Evolutionary conservation across 2,329 filamentous ascomycete species (phyloP), one percentile per base, ranked within the genome.

Genomic region (Fusarium palustre): DNA sequence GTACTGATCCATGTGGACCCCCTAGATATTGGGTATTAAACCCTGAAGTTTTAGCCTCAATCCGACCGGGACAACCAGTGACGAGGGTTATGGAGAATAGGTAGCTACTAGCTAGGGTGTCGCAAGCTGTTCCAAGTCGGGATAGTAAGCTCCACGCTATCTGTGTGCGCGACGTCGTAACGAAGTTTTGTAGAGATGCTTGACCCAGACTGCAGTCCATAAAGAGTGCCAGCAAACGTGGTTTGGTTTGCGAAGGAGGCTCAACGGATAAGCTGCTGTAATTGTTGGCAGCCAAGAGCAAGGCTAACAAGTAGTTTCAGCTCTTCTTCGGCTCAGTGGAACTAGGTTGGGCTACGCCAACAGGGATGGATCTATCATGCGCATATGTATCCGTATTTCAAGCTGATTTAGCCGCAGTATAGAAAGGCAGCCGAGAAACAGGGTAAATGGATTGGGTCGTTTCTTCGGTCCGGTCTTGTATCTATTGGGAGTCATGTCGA

Each of bases 301-400:
- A 64, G 66, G 67, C 54, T 64, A 60, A 58, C 59, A 59, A 59
- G 54, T 43, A 55, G 70, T 72, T 72, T 74, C 69, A 70, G 71
- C 63, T 73, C 66, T 71, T 67, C 61, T 68, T 58, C 57, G 61
- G 65, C 55, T 57, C 61, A 48, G 54, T 58, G 31, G 28, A 22
- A 47, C 24, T 36, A 49, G 54, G 47, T 59, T 64, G 59, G 57
- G 50, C 59, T 16, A 45, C 55, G 49, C 47, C 57, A 45, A 50
- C 69, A 72, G 63, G 71, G 71, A 55, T 64, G 71, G 71, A 55
- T 64, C 49, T 46, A 57, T 60, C 55, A 69, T 73, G 71, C 66
- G 57, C 59, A 67, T 65, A 66, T 28, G 28, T 28, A 28, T 11
- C 9, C 9, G 28, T 28, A 28, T 59, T 72, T 61, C 9, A 59